Base-by-base conservation (phyloP, 352 stramenopile genomes). In the Phytophthora melonis region DNA sequence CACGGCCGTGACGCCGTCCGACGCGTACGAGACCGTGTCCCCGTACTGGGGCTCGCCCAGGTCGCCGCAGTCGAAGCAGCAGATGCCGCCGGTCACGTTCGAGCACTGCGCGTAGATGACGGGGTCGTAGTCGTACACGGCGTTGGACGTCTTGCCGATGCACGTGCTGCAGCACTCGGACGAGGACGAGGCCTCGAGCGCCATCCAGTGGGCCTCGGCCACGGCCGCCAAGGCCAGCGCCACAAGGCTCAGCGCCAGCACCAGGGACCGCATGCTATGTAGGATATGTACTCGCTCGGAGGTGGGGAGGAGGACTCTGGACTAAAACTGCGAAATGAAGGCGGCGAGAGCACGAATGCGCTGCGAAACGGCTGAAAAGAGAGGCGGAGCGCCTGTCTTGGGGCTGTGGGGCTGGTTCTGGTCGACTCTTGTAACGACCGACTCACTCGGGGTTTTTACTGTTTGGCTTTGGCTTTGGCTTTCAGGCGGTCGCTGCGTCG, bases 41-140 rank as follows among this genome's bases (percentile, higher is more conserved):
- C 69, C 66, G n/a, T 78, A 83, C 54, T 58, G 45, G 10, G 79
- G 79, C n/a, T 72, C 64, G 14, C 81, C 81, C 58, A 84, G 75
- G 9, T 68, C 74, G 14, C 81, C 80, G 76, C 87, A 93, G 68
- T 90, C 79, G 74, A 88, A 93, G 80, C 87, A 93, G 68, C 87
- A 93, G 23, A 93, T 79, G 34, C 87, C 84, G 39, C 74, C 69
- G 7, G 72, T 82, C 1, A 80, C 78, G 39, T 69, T 79, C 21
- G 77, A 60, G 68, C 87, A 93, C 63, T 93, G 73, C 5, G 59
- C 58, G 74, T 86, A 86, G 27, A 93, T 70, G 8, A 90, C 49
- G 34, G 87, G 87, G 73, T 93, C 87, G 74, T 93, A 93, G 45
- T 76, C 82, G 81, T 91, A 93, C 27, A 74, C 63, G 18, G 75